Base-by-base conservation (phyloP, 2,329 filamentous ascomycete genomes). In the Aspergillus fumigatus region DNA sequence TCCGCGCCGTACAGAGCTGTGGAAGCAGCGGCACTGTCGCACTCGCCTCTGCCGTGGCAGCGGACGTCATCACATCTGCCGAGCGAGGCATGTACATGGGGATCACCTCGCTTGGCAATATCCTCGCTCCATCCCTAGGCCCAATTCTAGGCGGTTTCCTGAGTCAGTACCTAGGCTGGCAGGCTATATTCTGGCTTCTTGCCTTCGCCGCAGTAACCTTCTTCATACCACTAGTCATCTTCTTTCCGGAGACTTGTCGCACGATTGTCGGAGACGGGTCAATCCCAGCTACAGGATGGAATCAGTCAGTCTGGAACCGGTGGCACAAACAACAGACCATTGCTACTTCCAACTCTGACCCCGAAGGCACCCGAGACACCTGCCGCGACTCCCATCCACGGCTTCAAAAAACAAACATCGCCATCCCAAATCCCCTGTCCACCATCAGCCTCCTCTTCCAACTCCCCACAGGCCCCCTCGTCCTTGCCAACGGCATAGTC, bases 161-260 rank as follows among this genome's bases (percentile, higher is more conserved):
- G 0, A 72, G 75, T 0, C 74, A 79, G 50, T 73, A 74, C 43
- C 61, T 82, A 0, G 81, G 80, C 0, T 84, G 81, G 80, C 69
- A 75, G 41, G 72, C 74, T 1, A 76, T 83, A 6, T 84, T 84
- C 59, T 83, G 80, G 79, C 80, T 82, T 56, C 69, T 84, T 1
- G 69, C 76, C 8, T 78, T 82, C 19, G 65, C 76, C 27, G 68
- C 74, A 0, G 70, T 66, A 0, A 59, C 63, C 1, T 73, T 68
- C 23, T 59, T 65, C 23, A 17, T 67, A 2, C 59, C 59, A 0
- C 50, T 70, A 1, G 11, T 67, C 5, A 17, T 70, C 1, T 64
- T 67, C 53, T 67, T 74, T n/a, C 73, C 72, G 1, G 73, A 75
- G 55, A 75, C 73, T 1, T 64, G 63, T 48, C 70, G 73, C 17